A percentile compares a stretch with the other conserved stretches of the same genome.
These are phyloP conservation scores for Cadophora gregata DNA, from an alignment of 2,329 filamentous ascomycete species.

Conservation along the genomic window DNA sequence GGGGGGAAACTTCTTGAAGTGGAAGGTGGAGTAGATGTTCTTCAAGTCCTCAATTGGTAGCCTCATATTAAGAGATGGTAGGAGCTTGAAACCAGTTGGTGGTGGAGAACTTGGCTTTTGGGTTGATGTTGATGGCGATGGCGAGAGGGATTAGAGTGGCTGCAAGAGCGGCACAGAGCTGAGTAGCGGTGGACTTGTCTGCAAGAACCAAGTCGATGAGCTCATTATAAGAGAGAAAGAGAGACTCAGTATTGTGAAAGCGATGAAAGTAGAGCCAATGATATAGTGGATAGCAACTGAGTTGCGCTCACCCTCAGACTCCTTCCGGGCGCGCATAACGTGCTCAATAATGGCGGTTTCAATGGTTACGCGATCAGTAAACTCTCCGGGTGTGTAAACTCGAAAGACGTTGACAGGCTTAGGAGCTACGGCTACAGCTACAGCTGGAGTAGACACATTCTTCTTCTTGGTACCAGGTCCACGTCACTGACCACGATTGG, in stretches of 20 bases:
- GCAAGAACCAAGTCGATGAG: slow-evolving; percentile 5
- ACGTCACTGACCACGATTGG: neutral
- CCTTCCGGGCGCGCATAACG: neutral
- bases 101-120: neutral
- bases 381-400: neutral
- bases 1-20: slow-evolving; percentile 6
- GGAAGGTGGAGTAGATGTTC: neutral
- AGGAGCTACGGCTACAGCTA: too few relatives aligned
- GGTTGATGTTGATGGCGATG: slow-evolving; percentile 4
- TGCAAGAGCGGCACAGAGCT: neutral
- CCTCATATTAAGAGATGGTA: neutral
- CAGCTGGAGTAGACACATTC: neutral
- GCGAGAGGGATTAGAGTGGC: neutral
- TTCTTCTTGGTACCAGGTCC: neutral
- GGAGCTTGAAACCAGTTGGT: neutral
- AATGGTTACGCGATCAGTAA: neutral
- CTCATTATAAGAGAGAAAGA: neutral
- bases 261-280: slow-evolving; percentile 7
- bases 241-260: neutral
- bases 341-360: slow-evolving; percentile 2
- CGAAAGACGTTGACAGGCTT: neutral
- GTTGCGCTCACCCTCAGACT: neutral
- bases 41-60: neutral
- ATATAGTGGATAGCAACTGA: too few relatives aligned
- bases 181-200: slow-evolving; percentile 1